Conservation (phyloP, 768 basidiomycete genomes). For the Leccinum subtestaceum region DNA sequence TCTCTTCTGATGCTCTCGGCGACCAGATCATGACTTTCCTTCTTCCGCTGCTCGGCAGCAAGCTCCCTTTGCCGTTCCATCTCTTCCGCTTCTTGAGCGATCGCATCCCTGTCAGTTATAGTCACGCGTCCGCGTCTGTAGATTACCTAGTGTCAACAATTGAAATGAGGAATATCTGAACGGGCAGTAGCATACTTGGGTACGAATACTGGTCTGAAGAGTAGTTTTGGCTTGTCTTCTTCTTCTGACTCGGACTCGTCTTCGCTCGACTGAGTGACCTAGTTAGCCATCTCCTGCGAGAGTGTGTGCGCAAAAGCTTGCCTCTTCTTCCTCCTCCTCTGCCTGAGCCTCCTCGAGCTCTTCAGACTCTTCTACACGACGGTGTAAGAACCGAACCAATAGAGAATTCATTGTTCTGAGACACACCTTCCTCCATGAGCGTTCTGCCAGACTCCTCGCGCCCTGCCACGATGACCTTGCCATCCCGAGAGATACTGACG, state of each 20-base stretch:
- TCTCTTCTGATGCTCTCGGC: conserved; percentile 93
- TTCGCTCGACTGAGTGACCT: conserved; percentile 68
- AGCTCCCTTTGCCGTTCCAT: conserved; percentile 62
- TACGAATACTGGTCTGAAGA: conserved; percentile 91
- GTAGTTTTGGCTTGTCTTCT: conserved; percentile 67
- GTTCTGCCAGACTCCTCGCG: conserved; percentile 78
- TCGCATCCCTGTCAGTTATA: conserved; percentile 62
- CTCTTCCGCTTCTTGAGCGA: conserved; percentile 76
- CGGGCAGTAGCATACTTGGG: conserved; percentile 66
- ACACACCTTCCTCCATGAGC: conserved; percentile 49
- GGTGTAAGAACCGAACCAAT: conserved; percentile 4
- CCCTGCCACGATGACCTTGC: conserved; percentile 78
- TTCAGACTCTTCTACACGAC: conserved; percentile 21
- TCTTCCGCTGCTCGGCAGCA: conserved; percentile 78
- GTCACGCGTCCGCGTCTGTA: conserved; percentile 74
- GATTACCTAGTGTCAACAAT: conserved; percentile 4
- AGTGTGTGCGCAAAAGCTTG: conserved; percentile 25
- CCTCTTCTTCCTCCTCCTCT: conserved; percentile 36
- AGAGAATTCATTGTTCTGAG: conserved; percentile 20
- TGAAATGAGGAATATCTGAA: neutral
- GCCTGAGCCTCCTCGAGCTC: conserved; percentile 45
- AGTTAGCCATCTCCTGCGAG: conserved; percentile 14
- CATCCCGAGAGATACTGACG: conserved; percentile 77
- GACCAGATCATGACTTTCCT: conserved; percentile 88
- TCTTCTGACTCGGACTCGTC: conserved; percentile 80